Base-by-base conservation (phyloP, 2,329 filamentous ascomycete species). In the Monosporascus sp. region DNA sequence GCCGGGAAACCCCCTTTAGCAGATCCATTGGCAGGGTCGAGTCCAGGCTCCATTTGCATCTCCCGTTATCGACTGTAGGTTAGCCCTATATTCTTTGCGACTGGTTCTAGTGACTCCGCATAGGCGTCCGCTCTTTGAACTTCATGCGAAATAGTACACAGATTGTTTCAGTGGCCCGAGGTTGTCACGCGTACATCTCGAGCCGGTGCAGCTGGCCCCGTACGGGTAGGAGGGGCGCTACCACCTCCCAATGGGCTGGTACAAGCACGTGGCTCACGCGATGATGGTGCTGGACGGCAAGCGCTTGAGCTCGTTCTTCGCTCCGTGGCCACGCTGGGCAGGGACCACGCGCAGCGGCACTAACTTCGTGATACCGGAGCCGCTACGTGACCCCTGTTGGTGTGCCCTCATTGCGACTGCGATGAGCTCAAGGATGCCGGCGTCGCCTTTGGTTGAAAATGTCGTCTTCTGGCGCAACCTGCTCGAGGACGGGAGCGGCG, bases 161-260 rank as follows among this genome's bases (percentile, higher is more conserved):
- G 74, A 34, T 14, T 34, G 11, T 14, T 27, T 34, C 11, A 14
- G 5, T 5, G 14, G 17, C 69, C 72, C 52, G 67, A 70, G 56
- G 59, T 65, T 65, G 8, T 62, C 68, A 1, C 69, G 65, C 31
- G 53, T 58, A 2, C 67, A 74, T 51, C 66, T 78, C 9, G 75
- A 78, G 63, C 74, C 75, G 0, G 61, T 79, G 14, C 76, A 78
- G 61, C 71, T 78, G 4, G 75, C 78, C 50, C 72, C 71, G 57
- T 79, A 79, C 58, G 71, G 63, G 34, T 55, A 60, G 11, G 72
- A 72, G 15, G 72, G 76, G 59, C 72, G 69, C 51, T 78, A 75
- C 62, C 73, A 77, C 59, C 75, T 73, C 60, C 77, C 79, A 65
- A 77, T 74, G 4, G 4, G 77, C 65, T 79, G 77, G 76, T 78